Conservation (phyloP, 2,329 filamentous ascomycete genomes). For the Diplodia seriata region DNA sequence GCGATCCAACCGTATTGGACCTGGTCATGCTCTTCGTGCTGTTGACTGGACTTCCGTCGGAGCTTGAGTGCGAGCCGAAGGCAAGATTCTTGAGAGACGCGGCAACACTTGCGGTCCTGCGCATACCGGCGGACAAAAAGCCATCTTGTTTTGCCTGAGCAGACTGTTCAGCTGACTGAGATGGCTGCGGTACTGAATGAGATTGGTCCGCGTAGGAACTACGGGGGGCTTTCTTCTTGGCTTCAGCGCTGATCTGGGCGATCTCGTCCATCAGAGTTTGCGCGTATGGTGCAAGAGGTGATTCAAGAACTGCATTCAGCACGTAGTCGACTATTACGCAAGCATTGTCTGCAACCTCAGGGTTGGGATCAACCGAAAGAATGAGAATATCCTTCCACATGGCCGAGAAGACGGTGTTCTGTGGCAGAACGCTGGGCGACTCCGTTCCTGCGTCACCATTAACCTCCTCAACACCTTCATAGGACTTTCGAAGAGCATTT, state of each 20-base stretch:
- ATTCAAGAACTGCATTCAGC: conserved; percentile 77
- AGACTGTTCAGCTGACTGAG: conserved; percentile 57
- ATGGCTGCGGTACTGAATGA: conserved; percentile 44
- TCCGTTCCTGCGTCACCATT: conserved; percentile 18
- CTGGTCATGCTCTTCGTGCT: conserved; percentile 33
- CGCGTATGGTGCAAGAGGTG: conserved; percentile 73
- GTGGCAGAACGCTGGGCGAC: conserved; percentile 55
- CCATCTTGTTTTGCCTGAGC: conserved; percentile 63
- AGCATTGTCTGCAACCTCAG: conserved; percentile 87
- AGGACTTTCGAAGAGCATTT: conserved; percentile 16
- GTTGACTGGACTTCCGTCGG: conserved; percentile 40
- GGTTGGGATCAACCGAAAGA: conserved; percentile 91
- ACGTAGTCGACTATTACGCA: conserved; percentile 86
- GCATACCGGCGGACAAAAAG: conserved; percentile 66
- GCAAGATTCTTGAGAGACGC: conserved; percentile 69
- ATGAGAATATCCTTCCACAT: conserved; percentile 94
- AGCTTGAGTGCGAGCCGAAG: conserved; percentile 46
- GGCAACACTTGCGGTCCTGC: conserved; percentile 69
- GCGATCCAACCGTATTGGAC: conserved; percentile 40
- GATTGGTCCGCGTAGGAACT: conserved; percentile 58
- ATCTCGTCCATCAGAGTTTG: conserved; percentile 79
- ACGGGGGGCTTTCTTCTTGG: conserved; percentile 44
- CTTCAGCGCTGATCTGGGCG: conserved; percentile 49
- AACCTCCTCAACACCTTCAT: conserved; percentile 6
- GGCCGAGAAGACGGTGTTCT: conserved; percentile 89